Percentiles rank a stretch among this genome's conserved stretches.
These are phyloP conservation scores for Ophiorrhiza pumila DNA, from an alignment of 257 asterid genomes.

Conservation along the genomic window DNA sequence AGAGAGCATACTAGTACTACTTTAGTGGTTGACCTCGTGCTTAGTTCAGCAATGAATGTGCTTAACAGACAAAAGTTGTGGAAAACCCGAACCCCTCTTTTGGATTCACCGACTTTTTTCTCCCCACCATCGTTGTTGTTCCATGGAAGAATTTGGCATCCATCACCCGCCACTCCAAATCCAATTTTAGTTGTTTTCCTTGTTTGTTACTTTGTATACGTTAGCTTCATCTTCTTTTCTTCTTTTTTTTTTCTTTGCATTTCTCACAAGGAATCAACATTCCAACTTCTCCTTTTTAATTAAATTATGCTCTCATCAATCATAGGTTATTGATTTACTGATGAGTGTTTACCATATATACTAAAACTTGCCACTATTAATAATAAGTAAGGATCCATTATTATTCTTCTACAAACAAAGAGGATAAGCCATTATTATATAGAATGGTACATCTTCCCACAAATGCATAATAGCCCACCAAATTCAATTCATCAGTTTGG, in stretches of 20 bases:
- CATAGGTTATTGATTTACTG: neutral
- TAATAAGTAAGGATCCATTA: too few relatives aligned
- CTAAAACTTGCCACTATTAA: too few relatives aligned
- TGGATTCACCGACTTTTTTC: constrained; percentile 18
- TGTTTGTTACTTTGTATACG: constrained; percentile 3
- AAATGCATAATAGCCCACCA: constrained; percentile 24
- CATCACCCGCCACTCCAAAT: constrained; percentile 1
- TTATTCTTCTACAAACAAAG: neutral
- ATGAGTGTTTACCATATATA: constrained; percentile 6
- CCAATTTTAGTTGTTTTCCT: neutral
- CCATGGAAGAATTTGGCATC: neutral
- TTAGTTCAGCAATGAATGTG: constrained; percentile 32
- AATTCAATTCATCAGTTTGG: constrained; percentile 25
- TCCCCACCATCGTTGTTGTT: constrained; percentile 5
- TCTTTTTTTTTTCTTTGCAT: too few relatives aligned
- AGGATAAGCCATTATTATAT: neutral
- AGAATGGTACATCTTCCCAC: constrained; percentile 22
- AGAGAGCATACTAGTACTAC: constrained; percentile 12
- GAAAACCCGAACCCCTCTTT: constrained; percentile 12
- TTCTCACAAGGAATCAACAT: too few relatives aligned
- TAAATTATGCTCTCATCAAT: neutral
- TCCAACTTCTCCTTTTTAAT: neutral
- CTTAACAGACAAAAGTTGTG: constrained; percentile 21
- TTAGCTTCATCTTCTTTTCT: neutral
- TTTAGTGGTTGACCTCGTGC: constrained; percentile 44